Evolutionary conservation across 805 yeast species (phyloP).

Genomic region (Komagataella phaffii): DNA sequence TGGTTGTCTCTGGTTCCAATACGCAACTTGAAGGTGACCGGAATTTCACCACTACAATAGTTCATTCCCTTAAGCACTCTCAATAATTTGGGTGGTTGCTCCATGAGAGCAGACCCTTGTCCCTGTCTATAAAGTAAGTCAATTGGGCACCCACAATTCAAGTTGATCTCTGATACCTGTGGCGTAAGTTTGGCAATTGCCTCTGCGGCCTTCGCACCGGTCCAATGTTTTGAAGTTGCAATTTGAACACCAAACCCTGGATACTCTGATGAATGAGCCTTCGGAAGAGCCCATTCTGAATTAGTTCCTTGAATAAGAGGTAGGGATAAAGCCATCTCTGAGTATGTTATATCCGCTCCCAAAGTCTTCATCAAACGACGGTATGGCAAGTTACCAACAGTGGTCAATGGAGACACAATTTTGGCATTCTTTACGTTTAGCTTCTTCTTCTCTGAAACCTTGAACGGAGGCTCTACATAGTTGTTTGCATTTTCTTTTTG

Average conservation of each 20-base stretch:
- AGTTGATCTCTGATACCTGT: conserved; percentile 67
- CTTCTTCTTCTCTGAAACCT: conserved; percentile 69
- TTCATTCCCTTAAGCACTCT: conserved; percentile 82
- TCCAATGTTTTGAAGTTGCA: conserved; percentile 87
- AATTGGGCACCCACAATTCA: conserved; percentile 96
- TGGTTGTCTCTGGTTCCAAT: conserved; percentile 80
- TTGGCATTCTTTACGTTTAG: conserved; percentile 60
- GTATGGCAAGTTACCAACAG: conserved; percentile 94
- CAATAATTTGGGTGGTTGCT: conserved; percentile 70
- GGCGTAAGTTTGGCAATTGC: conserved; percentile 45
- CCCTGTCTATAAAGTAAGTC: conserved; percentile 91
- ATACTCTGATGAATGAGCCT: conserved; percentile 69
- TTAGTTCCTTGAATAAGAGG: conserved; percentile 85
- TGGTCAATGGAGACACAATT: conserved; percentile 89
- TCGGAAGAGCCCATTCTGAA: conserved; percentile 95
- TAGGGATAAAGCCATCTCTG: conserved; percentile 86
- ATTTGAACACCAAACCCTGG: conserved; percentile 92
- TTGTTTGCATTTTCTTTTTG: conserved; percentile 22
- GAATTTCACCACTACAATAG: conserved; percentile 78
- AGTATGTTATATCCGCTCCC: conserved; percentile 88
- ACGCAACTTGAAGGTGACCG: conserved; percentile 84
- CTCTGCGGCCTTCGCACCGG: conserved; percentile 88
- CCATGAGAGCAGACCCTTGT: conserved; percentile 89
- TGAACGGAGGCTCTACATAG: conserved; percentile 70
- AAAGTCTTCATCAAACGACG: conserved; percentile 82